Percentiles rank a stretch among this genome's conserved stretches.
These are phyloP conservation scores for Didymella pomorum DNA, from an alignment of 2,329 filamentous ascomycete genomes.

Conservation along the genomic window DNA sequence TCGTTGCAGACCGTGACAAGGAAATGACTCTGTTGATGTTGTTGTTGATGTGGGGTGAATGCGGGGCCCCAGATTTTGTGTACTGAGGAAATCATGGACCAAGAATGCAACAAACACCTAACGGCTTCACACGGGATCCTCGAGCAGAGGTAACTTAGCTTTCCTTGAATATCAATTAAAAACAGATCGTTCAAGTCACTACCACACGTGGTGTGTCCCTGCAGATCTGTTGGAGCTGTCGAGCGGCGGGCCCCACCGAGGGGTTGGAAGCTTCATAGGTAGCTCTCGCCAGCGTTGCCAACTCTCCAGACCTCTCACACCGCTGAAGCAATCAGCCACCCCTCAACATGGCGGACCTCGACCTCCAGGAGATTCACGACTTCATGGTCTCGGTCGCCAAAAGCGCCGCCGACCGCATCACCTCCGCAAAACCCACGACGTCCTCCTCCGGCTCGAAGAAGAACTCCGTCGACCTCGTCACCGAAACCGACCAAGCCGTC, in stretches of 20 bases:
- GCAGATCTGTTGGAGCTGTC: constrained; percentile 13
- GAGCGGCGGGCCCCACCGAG: constrained; percentile 20
- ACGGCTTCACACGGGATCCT: background rate
- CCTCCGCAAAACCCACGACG: constrained; percentile 54
- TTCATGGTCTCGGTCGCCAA: constrained; percentile 57
- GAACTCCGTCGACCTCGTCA: constrained; percentile 68
- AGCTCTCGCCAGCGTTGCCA: constrained; percentile 1
- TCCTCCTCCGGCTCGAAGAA: constrained; percentile 56
- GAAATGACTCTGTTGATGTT: background rate
- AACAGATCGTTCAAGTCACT: background rate
- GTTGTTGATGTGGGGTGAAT: constrained; percentile 6
- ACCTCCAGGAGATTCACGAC: constrained; percentile 59
- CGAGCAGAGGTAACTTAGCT: background rate
- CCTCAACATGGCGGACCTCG: constrained; percentile 45
- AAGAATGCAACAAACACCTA: background rate
- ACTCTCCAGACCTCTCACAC: constrained; percentile 1
- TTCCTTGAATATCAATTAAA: background rate
- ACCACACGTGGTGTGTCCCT: constrained; percentile 10
- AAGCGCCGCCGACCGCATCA: constrained; percentile 57
- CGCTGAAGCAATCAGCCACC: background rate
- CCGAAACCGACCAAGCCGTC: constrained; percentile 69
- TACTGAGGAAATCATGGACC: background rate
- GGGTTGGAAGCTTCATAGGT: constrained; percentile 17
- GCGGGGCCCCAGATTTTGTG: constrained; percentile 13
- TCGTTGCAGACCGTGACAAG: background rate